Base-by-base conservation (phyloP, 257 asterid species). In the Capsicum baccatum region DNA sequence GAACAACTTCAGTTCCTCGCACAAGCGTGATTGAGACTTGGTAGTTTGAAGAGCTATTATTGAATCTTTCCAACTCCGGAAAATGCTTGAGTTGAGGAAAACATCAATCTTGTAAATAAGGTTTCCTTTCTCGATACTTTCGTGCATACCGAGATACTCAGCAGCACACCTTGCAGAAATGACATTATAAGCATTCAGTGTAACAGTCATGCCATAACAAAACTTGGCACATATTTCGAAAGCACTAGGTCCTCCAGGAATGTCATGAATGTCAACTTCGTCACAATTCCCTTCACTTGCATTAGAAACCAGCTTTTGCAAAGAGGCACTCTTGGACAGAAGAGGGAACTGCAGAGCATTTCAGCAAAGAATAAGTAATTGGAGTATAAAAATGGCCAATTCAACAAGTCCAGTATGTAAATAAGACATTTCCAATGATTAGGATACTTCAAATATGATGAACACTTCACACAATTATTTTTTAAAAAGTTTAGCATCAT, bases 1-100 rank as follows among this genome's bases (percentile, higher is more conserved):
- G 60, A 89, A 83, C 87, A 97, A 69, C 85, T 97, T 97, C 74
- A 93, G 93, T 37, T 94, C 99, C 83, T 97, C 97, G 1, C 93
- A 91, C 85, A 92, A 67, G 4, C 93, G 93, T 6, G 89, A 76
- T 21, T 88, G 79, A 44, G 93, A 85, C 82, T 93, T 94, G 0
- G 93, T 89, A 9, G 97, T 87, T 89, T 93, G 99, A 54, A 97
- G 97, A 74, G 89, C 96, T n/a, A 97, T 89, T 17, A 97, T 95
- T 0, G 99, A 94, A 90, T 97, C 99, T 84, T 94, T 97, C 99
- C 99, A 97, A 91, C 98, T 92, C 67, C 97, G 88, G 90, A 93
- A 91, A 67, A 97, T 86, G 91, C 97, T 94, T 0, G 97, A 90
- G 87, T 79, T 92, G 42, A 97, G 88, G 89, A 97, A 97, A 80